Evolutionary conservation across 2,329 filamentous ascomycete genomes (phyloP).

Genomic region (Phialemoniopsis sp.): DNA sequence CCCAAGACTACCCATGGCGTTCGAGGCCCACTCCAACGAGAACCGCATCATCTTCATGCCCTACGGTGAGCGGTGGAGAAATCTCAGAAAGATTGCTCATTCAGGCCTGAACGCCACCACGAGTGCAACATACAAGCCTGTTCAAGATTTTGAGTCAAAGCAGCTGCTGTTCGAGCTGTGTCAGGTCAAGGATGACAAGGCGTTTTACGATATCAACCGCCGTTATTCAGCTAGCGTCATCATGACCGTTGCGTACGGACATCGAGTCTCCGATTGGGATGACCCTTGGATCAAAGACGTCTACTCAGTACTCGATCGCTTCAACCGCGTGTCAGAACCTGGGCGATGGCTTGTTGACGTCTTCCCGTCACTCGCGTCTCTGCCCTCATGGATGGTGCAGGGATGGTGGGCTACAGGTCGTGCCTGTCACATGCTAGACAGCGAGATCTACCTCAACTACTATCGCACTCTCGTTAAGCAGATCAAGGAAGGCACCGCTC

Average conservation of each 20-base stretch:
- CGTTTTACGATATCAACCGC: conserved; percentile 31
- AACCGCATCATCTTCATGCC: conserved; percentile 18
- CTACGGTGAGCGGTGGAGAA: conserved; percentile 18
- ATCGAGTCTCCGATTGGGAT: conserved; percentile 26
- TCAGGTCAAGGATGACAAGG: conserved; percentile 14
- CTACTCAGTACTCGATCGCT: conserved; percentile 24
- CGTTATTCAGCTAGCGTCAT: conserved; percentile 36
- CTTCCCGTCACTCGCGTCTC: conserved; percentile 22
- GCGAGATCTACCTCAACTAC: conserved; percentile 6
- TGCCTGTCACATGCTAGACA: not conserved
- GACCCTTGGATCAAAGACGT: conserved; percentile 26
- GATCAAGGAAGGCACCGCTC: conserved; percentile 16
- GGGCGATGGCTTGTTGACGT: conserved; percentile 30
- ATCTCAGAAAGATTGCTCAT: conserved; percentile 19
- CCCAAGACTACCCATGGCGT: conserved; percentile 7
- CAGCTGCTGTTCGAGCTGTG: conserved; percentile 26
- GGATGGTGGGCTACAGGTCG: conserved; percentile 11
- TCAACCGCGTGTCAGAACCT: conserved; percentile 27
- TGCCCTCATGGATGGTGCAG: conserved; percentile 14
- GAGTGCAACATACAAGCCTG: conserved; percentile 16
- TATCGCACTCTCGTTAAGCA: conserved; percentile 8
- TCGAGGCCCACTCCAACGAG: conserved; percentile 17
- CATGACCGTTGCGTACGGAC: conserved; percentile 33
- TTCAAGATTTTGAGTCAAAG: conserved; percentile 24
- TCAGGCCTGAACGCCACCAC: conserved; percentile 16